These are phyloP conservation scores for Clohesyomyces aquaticus DNA, from an alignment of 495 filamentous ascomycete species.

Conservation along the genomic window DNA sequence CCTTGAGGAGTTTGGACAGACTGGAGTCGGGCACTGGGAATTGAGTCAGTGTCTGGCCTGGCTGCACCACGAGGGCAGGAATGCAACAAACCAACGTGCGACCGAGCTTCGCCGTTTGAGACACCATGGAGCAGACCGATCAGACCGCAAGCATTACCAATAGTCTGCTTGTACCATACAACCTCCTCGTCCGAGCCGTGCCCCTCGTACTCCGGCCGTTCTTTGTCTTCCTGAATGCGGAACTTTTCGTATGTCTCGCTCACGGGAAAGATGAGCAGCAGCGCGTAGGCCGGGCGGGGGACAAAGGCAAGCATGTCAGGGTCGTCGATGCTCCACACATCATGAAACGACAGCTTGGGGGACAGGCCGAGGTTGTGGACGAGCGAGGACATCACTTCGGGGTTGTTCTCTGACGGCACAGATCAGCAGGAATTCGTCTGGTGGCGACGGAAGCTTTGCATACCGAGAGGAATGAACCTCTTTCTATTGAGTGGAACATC, in stretches of 20 bases:
- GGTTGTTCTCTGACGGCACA: slow-evolving; percentile 61
- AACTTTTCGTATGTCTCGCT: slow-evolving; percentile 57
- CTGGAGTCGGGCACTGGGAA: slow-evolving; percentile 38
- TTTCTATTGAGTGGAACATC: slow-evolving; percentile 28
- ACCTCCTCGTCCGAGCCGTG: slow-evolving; percentile 58
- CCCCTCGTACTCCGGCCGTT: slow-evolving; percentile 53
- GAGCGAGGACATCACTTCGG: slow-evolving; percentile 59
- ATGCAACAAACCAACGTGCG: slow-evolving; percentile 47
- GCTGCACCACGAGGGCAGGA: neutral
- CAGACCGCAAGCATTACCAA: slow-evolving; percentile 66
- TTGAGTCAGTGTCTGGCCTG: slow-evolving; percentile 15
- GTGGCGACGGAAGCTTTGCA: slow-evolving; percentile 2
- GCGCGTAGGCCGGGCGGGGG: slow-evolving; percentile 60
- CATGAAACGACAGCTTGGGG: slow-evolving; percentile 58
- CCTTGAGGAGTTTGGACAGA: slow-evolving; percentile 42
- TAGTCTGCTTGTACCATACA: slow-evolving; percentile 68
- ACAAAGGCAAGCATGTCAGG: slow-evolving; percentile 60
- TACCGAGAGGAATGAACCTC: slow-evolving; percentile 43
- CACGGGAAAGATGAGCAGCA: slow-evolving; percentile 60
- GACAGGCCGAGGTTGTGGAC: slow-evolving; percentile 60
- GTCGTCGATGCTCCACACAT: slow-evolving; percentile 60
- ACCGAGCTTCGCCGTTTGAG: slow-evolving; percentile 55
- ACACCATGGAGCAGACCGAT: slow-evolving; percentile 65
- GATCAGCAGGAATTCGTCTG: slow-evolving; percentile 12
- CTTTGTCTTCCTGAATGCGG: slow-evolving; percentile 47